Evolutionary conservation across 1,284 basidiomycete species (phyloP).

Genomic region (Rhizopogon parksii): DNA sequence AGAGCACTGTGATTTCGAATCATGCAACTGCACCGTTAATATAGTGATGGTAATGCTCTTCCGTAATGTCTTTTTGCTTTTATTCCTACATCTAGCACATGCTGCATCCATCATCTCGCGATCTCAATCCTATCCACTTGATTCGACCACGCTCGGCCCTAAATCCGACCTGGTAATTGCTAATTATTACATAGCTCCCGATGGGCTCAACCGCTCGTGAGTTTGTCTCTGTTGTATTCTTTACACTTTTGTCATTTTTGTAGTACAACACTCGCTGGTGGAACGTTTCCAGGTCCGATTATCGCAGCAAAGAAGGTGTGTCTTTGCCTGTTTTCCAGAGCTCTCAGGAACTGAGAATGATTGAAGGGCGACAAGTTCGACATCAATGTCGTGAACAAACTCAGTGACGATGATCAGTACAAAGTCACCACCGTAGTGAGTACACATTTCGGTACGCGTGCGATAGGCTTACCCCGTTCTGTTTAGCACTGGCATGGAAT

Average conservation of each 20-base stretch:
- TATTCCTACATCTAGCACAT: not conserved
- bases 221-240: not conserved
- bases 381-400: constrained; percentile 24
- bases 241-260: not conserved
- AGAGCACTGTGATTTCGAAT: no score
- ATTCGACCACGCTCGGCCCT: constrained; percentile 1
- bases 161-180: constrained; percentile 6
- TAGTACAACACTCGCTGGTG: constrained; percentile 22
- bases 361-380: constrained; percentile 23
- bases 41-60: no score
- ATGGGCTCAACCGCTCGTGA: constrained; percentile 27
- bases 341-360: not conserved
- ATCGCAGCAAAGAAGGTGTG: constrained; percentile 26
- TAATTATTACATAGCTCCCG: constrained; percentile 16
- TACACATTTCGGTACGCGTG: not conserved
- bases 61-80: not conserved
- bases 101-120: not conserved
- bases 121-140: not conserved
- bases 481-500: constrained; percentile 35
- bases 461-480: not conserved
- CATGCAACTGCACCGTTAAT: no score
- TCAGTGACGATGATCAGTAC: constrained; percentile 22
- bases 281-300: constrained; percentile 25
- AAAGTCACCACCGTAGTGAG: constrained; percentile 25
- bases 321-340: not conserved